phyloP scores from a whole-genome alignment of 1,284 basidiomycete genomes.

The Pterulicium gracile region DNA sequence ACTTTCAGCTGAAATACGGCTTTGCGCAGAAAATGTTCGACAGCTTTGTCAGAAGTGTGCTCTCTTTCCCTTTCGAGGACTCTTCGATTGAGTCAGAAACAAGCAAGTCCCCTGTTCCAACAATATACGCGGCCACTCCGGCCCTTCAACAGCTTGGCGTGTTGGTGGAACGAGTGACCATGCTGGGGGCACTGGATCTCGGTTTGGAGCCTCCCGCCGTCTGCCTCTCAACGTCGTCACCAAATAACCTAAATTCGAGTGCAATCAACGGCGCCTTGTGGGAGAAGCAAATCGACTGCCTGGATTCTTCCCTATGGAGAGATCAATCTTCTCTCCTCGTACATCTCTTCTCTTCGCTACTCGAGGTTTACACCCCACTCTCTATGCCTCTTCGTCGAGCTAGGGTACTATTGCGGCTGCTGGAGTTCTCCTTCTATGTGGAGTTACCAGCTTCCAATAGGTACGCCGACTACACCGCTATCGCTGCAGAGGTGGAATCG shows the following conservation, averaged over 20 bases:
- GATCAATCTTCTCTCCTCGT: conserved; percentile 33
- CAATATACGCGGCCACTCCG: conserved; percentile 27
- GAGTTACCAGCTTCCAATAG: no score
- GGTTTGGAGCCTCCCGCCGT: conserved; percentile 28
- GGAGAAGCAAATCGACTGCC: conserved; percentile 44
- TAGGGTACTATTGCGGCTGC: conserved; percentile 35
- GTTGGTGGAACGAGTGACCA: conserved; percentile 56
- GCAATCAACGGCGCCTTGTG: conserved; percentile 41
- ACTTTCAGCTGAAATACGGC: not conserved
- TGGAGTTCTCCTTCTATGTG: conserved; percentile 43
- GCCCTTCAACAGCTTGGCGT: conserved; percentile 40
- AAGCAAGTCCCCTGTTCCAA: conserved; percentile 16
- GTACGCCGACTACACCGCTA: no score
- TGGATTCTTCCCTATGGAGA: conserved; percentile 47
- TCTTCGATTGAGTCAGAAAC: conserved; percentile 23
- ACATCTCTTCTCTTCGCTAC: conserved; percentile 34
- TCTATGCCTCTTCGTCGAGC: conserved; percentile 44
- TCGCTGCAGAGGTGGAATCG: no score
- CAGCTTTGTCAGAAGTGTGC: conserved; percentile 42
- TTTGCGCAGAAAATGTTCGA: conserved; percentile 43
- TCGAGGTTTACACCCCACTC: conserved; percentile 34
- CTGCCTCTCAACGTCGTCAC: conserved; percentile 33
- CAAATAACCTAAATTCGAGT: conserved; percentile 15
- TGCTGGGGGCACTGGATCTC: conserved; percentile 54
- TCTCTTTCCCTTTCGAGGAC: conserved; percentile 37